Evolutionary conservation across 192 early-diverging fungal species (phyloP), one percentile per base, ranked within the genome.

Genomic region (Spizellomyces punctatus): DNA sequence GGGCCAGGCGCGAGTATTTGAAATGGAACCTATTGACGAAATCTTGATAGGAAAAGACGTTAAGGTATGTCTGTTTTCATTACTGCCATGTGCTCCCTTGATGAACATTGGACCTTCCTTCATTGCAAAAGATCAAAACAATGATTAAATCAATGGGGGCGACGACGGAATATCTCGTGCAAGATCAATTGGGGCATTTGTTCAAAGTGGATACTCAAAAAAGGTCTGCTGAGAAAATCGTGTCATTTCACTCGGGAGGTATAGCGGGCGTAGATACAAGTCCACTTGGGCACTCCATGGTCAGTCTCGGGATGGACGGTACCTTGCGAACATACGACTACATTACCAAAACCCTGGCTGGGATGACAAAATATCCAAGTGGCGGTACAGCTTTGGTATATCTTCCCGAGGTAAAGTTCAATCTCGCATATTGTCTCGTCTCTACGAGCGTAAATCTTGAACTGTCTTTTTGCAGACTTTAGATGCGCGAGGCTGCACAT

Each of bases 1-100:
- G 16, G 60, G 69, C 0, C 66, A 69, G 54, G 74, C 83, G 3
- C 62, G 82, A 19, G 75, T 89, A 6, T 89, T 86, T 77, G 83
- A 85, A 62, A 78, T 89, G 67, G 85, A 89, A 66, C 80, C 83
- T 56, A 61, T 84, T 0, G 87, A 88, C 61, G 87, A 88, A 60
- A 77, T 89, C 17, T 71, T 76, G 6, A 70, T 89, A 55, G 87
- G 83, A 50, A 84, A 85, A 60, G 84, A 88, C 58, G 86, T 88
- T 10, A 86, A 83, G 78, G 82, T 86, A 72, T 8, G 49, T 52
- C 45, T 16, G 27, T 36, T 36, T 36, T 0, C 27, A 36, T 36
- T 36, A 36, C 27, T 36, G 43, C 22, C 2, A 36, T 66, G 5
- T 8, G 54, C 0, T 74, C 46, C 10, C 0, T 6, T 45, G 21